Evolutionary conservation across 176 grass and related monocot genomes (phyloP).

Genomic region (Zea luxurians): DNA sequence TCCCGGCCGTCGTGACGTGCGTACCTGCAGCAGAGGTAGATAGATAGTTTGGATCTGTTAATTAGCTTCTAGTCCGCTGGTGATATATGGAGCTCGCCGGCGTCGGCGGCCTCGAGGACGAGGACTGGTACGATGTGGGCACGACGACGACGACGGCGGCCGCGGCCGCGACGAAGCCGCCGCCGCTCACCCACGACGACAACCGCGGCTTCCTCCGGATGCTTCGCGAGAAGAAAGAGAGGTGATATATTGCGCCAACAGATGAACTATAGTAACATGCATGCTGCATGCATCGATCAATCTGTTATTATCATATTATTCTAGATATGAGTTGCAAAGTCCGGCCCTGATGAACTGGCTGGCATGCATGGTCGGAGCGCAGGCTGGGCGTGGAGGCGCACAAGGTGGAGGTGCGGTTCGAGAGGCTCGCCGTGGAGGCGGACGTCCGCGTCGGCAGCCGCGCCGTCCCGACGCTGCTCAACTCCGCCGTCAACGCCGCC

Average conservation of each 20-base stretch:
- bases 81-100: not conserved
- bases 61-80: too few species aligned
- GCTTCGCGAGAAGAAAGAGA: slow-evolving; percentile 64
- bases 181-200: slow-evolving; percentile 75
- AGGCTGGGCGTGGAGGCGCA: slow-evolving; percentile 53
- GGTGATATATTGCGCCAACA: slow-evolving; percentile 12
- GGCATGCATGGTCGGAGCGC: not conserved
- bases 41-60: too few species aligned
- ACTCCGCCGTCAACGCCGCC: slow-evolving; percentile 57
- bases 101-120: not conserved
- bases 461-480: slow-evolving; percentile 68
- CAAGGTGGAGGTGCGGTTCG: slow-evolving; percentile 67
- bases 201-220: slow-evolving; percentile 73
- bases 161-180: not conserved
- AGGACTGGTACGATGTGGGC: not conserved
- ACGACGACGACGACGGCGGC: not conserved
- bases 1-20: too few species aligned
- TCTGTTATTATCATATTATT: not conserved
- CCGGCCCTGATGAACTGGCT: not conserved
- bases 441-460: slow-evolving; percentile 53
- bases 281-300: not conserved
- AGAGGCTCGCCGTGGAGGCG: slow-evolving; percentile 66
- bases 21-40: too few species aligned
- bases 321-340: not conserved
- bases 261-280: not conserved